phyloP scores from a whole-genome alignment of 1,284 basidiomycete genomes.

The Ceratobasidium papillatum region DNA sequence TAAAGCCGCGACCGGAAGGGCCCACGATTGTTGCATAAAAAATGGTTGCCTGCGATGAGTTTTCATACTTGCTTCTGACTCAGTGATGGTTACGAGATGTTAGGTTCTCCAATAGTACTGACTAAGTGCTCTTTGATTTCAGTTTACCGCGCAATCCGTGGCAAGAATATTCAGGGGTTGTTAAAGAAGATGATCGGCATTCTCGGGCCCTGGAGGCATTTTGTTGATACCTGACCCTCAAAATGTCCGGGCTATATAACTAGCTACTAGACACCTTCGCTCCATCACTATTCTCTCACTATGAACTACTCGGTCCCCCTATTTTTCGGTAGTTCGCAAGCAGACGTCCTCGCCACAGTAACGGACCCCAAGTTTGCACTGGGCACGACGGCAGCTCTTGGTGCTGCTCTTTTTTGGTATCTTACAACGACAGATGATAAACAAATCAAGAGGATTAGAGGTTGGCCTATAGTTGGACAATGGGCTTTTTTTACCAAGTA shows the following conservation, averaged over 20 bases:
- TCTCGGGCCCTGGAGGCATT: not conserved
- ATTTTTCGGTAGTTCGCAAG: not conserved
- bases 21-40: too few species aligned
- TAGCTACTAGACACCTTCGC: not conserved
- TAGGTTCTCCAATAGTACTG: too few species aligned
- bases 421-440: not conserved
- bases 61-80: too few species aligned
- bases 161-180: too few species aligned
- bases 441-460: not conserved
- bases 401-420: constrained; percentile 4
- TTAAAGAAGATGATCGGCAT: too few species aligned
- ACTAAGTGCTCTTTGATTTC: too few species aligned
- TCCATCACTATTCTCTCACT: not conserved
- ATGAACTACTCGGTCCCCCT: constrained; percentile 12
- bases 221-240: not conserved
- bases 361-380: not conserved
- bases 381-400: constrained; percentile 9
- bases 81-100: too few species aligned
- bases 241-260: not conserved
- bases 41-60: too few species aligned
- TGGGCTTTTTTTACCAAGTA: constrained; percentile 29
- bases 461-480: constrained; percentile 29
- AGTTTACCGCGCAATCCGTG: too few species aligned
- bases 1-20: too few species aligned
- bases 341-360: not conserved